phyloP scores from a whole-genome alignment of 306 rosid genomes.

The Rosa rugosa region DNA sequence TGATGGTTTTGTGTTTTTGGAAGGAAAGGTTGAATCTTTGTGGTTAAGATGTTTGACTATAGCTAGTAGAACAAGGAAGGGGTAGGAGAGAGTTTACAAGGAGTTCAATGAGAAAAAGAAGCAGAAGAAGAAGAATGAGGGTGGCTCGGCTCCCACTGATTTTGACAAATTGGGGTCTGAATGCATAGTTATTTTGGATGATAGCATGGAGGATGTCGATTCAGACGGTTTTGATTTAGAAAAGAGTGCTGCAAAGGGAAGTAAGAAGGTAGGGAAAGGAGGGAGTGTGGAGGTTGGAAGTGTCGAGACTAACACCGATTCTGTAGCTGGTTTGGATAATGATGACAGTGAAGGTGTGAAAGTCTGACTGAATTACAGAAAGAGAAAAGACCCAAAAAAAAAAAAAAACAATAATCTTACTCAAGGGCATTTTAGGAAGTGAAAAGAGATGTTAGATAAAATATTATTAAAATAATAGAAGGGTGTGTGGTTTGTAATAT shows the following conservation, averaged over 20 bases:
- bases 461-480: too few species aligned
- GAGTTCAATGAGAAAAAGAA: constrained; percentile 2
- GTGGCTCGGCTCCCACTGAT: not conserved
- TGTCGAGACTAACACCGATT: not conserved
- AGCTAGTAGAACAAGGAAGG: not conserved
- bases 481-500: too few species aligned
- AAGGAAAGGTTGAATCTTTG: constrained; percentile 4
- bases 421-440: too few species aligned
- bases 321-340: not conserved
- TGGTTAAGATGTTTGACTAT: not conserved
- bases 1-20: not conserved
- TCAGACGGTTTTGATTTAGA: not conserved
- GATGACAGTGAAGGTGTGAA: not conserved
- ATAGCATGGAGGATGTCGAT: not conserved
- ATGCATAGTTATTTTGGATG: not conserved
- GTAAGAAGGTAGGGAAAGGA: not conserved
- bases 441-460: too few species aligned
- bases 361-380: too few species aligned
- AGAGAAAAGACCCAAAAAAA: too few species aligned
- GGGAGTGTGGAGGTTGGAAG: not conserved
- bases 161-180: not conserved
- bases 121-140: not conserved
- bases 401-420: too few species aligned
- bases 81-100: not conserved
- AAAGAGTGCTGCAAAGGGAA: not conserved